phyloP scores from a whole-genome alignment of 2,329 filamentous ascomycete genomes.

The Colletotrichum plurivorum region DNA sequence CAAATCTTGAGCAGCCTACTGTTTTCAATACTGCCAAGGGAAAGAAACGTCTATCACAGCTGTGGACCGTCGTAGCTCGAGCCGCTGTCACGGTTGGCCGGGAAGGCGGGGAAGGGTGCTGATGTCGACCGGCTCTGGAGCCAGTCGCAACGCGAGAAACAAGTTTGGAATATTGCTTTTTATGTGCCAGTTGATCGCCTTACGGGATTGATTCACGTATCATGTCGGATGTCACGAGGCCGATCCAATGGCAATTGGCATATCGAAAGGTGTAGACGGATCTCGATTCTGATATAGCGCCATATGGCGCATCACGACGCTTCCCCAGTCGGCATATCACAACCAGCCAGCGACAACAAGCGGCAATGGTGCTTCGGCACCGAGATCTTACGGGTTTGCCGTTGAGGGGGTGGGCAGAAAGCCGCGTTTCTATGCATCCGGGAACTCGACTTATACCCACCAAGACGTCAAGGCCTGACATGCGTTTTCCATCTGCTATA shows the following conservation, averaged over 20 bases:
- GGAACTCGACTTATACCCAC: not conserved
- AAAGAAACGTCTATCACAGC: too few relatives aligned
- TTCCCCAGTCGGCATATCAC: not conserved
- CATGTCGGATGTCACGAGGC: conserved; percentile 6
- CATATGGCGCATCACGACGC: too few relatives aligned
- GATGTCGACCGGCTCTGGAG: conserved; percentile 1
- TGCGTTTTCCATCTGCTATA: not conserved
- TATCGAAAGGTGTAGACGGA: not conserved
- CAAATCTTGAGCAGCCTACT: too few relatives aligned
- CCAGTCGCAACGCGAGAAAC: conserved; percentile 1
- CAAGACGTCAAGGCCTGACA: not conserved
- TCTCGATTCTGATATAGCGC: not conserved
- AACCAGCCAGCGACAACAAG: not conserved
- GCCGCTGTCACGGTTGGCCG: not conserved
- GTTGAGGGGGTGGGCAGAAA: too few relatives aligned
- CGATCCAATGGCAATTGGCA: conserved; percentile 1
- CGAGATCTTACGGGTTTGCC: not conserved
- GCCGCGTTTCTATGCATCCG: too few relatives aligned
- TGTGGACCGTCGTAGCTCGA: too few relatives aligned
- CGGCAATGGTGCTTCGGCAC: not conserved
- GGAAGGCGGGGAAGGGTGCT: not conserved
- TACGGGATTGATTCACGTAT: conserved; percentile 4
- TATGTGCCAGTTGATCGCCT: not conserved
- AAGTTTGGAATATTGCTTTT: not conserved
- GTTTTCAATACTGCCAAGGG: too few relatives aligned